Percentiles rank a stretch among this genome's conserved stretches.
phyloP scores from a whole-genome alignment of 495 filamentous ascomycete species.

The Xylaria castorea region DNA sequence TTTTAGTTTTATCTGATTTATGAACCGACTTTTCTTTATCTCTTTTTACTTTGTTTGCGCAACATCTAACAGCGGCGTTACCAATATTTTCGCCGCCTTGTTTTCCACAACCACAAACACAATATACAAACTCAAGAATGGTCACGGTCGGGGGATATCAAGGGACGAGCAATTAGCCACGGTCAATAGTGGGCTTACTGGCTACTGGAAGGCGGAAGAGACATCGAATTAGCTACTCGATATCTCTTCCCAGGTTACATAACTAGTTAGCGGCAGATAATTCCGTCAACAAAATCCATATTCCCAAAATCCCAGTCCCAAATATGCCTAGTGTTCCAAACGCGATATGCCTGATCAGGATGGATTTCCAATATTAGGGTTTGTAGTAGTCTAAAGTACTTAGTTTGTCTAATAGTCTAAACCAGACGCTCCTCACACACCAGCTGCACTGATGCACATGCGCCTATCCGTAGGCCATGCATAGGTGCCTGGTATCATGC shows the following conservation, averaged over 20 bases:
- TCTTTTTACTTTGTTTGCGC: slow-evolving; percentile 17
- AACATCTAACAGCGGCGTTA: background rate
- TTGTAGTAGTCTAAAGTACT: background rate
- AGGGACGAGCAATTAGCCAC: slow-evolving; percentile 1
- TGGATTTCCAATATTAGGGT: background rate
- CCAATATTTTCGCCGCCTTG: background rate
- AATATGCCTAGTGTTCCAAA: slow-evolving; percentile 7
- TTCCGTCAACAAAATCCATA: slow-evolving; percentile 22
- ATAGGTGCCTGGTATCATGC: slow-evolving; percentile 22
- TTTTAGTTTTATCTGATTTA: background rate
- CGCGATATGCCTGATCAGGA: background rate
- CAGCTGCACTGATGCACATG: slow-evolving; percentile 15
- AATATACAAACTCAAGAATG: slow-evolving; percentile 16
- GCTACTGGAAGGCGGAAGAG: slow-evolving; percentile 34
- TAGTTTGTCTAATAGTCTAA: background rate
- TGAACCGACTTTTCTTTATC: background rate
- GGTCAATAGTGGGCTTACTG: slow-evolving; percentile 23
- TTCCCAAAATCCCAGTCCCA: slow-evolving; percentile 9
- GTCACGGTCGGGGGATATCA: slow-evolving; percentile 12
- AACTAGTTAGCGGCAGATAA: slow-evolving; percentile 21
- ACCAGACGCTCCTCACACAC: background rate
- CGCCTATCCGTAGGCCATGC: slow-evolving; percentile 15
- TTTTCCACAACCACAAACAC: background rate
- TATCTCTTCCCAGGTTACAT: slow-evolving; percentile 17
- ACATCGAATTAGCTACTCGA: slow-evolving; percentile 20